These are phyloP conservation scores for Helianthus tuberosus DNA, from an alignment of 129 eudicot species.

Conservation along the genomic window DNA sequence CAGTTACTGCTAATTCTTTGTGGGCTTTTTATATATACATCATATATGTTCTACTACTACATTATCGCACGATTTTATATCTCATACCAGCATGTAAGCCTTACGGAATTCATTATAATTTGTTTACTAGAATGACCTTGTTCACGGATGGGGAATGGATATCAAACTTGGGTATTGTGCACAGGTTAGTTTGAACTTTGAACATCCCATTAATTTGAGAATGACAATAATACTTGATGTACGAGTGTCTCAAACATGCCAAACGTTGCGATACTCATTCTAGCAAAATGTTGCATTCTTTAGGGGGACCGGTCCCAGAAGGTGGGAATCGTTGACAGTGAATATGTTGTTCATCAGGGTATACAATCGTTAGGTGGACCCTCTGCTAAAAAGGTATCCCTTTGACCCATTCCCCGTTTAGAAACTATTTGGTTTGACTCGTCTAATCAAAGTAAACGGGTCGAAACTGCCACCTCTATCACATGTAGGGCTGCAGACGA, in stretches of 20 bases:
- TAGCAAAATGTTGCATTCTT: constrained; percentile 16
- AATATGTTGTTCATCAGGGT: constrained; percentile 82
- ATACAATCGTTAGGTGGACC: constrained; percentile 86
- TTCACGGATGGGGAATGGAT: constrained; percentile 99
- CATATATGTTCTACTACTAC: no score
- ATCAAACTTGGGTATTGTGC: constrained; percentile 97
- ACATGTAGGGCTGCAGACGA: background rate
- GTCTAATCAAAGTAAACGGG: background rate
- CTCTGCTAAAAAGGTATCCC: constrained; percentile 64
- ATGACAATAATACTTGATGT: background rate
- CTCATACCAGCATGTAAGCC: background rate
- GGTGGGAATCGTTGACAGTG: constrained; percentile 84
- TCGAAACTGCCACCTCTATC: background rate
- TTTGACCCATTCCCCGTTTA: background rate
- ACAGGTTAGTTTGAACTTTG: constrained; percentile 57
- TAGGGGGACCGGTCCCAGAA: constrained; percentile 83
- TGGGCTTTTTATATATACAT: background rate
- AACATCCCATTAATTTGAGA: background rate
- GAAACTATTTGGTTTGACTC: background rate
- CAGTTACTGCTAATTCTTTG: background rate
- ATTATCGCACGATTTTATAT: background rate
- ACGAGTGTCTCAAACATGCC: background rate
- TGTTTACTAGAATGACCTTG: constrained; percentile 82
- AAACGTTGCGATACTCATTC: background rate
- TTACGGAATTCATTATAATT: background rate